These are phyloP conservation scores for Pestalotiopsis sp. DNA, from an alignment of 2,329 filamentous ascomycete genomes.

Conservation along the genomic window DNA sequence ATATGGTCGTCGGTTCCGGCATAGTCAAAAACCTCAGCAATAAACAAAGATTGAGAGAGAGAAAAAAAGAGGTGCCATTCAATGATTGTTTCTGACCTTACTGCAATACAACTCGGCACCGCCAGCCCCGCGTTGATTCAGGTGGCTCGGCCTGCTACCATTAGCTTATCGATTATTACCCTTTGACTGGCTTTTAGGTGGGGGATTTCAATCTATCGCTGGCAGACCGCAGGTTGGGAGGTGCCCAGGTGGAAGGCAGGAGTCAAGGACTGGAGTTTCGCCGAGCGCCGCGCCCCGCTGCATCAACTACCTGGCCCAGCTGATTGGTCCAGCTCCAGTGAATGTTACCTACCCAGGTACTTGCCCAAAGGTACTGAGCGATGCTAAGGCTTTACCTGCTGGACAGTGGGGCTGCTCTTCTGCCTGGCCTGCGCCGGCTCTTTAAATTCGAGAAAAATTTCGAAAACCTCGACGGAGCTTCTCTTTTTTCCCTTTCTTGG, in stretches of 20 bases:
- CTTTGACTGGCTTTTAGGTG: not conserved
- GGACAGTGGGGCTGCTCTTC: not conserved
- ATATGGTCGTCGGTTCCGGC: not conserved
- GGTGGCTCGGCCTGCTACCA: not conserved
- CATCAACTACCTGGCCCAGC: not conserved
- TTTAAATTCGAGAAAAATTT: constrained; percentile 6
- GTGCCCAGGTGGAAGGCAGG: no score
- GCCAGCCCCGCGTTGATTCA: not conserved
- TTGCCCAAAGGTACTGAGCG: not conserved
- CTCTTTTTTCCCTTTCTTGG: constrained; percentile 57
- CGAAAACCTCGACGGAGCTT: not conserved
- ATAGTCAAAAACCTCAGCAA: no score
- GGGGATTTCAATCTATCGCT: not conserved
- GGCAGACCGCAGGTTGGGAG: not conserved
- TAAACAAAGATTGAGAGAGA: no score
- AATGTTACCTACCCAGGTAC: not conserved
- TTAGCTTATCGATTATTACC: not conserved
- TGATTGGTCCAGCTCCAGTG: not conserved
- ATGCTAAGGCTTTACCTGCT: not conserved
- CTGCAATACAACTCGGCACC: not conserved
- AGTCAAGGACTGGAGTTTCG: constrained; percentile 3
- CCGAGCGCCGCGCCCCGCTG: not conserved
- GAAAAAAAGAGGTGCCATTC: not conserved
- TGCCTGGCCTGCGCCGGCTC: not conserved
- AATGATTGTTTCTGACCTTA: not conserved